These are phyloP conservation scores for Anethum foeniculum DNA, from an alignment of 140 eudicot genomes.

Conservation along the genomic window DNA sequence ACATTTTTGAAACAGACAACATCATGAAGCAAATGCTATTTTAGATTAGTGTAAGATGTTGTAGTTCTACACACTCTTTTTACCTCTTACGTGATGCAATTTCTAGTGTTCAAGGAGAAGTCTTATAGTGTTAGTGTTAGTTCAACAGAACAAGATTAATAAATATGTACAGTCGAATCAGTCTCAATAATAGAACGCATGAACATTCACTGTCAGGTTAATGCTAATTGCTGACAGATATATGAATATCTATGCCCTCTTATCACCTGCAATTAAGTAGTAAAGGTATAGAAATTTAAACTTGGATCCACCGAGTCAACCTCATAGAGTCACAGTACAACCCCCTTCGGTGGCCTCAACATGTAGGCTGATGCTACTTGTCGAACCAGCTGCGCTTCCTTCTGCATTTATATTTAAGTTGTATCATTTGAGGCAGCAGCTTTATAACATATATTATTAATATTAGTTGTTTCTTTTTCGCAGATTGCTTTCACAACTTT, in stretches of 20 bases:
- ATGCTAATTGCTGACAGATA: background rate
- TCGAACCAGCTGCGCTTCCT: background rate
- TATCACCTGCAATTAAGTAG: background rate
- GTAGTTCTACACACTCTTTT: background rate
- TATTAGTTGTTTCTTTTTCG: background rate
- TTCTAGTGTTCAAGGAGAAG: background rate
- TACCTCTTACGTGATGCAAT: background rate
- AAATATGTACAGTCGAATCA: background rate
- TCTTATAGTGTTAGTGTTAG: background rate
- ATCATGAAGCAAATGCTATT: background rate
- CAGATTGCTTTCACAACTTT: conserved; percentile 89
- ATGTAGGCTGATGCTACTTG: background rate
- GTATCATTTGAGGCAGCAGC: background rate
- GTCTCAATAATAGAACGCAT: background rate
- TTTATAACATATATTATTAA: background rate
- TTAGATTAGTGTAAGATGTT: background rate
- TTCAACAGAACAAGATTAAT: background rate
- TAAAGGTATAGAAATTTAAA: background rate
- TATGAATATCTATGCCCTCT: background rate
- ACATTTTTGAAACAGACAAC: background rate
- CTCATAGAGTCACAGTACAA: background rate
- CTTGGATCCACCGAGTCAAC: background rate
- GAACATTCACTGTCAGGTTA: background rate
- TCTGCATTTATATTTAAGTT: background rate
- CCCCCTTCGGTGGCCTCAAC: background rate